Base-by-base conservation (phyloP, 306 rosid species). In the Pterocarpus macrocarpus region DNA sequence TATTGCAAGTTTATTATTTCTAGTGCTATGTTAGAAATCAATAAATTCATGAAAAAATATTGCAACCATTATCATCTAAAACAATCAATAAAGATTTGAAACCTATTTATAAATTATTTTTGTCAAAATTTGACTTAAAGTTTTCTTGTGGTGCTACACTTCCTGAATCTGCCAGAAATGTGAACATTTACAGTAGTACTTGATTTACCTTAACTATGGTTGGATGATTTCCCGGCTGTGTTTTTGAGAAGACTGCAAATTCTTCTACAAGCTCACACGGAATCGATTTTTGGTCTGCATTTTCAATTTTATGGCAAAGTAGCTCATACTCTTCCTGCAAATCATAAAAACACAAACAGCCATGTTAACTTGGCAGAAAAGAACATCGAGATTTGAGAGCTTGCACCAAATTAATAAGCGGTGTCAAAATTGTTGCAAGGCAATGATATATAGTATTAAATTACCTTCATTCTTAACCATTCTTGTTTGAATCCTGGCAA, bases 151-250 rank as follows among this genome's bases (percentile, higher is more conserved):
- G 8, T 56, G 30, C 62, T 58, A 22, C 9, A 30, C 13, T 59
- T 9, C 30, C 36, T 59, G 7, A 33, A 62, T 11, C 15, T 62
- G 41, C 16, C 15, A 43, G 47, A 43, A 43, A 43, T 43, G 47
- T 43, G 47, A 43, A 38, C 1, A 43, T 30, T 36, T 6, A 35
- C 32, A 76, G 11, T 28, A 15, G 39, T n/a, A 43, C 16, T 32
- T 49, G 32, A 17, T 44, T 43, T 73, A 91, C 95, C 97, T 92
- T 88, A 38, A 92, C 80, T 52, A 94, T 94, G 57, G 89, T 33
- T 43, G 86, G 83, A 81, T 92, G 95, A 73, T 87, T 81, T 65
- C 32, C 87, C 10, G 71, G 69, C 41, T 90, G 36, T 22, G 79
- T 3, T 11, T 85, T 52, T 28, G 86, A 78, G 81, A 94, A 92